phyloP scores from a whole-genome alignment of 176 grass and related monocot species.

The Hsuehochloa calcarea region DNA sequence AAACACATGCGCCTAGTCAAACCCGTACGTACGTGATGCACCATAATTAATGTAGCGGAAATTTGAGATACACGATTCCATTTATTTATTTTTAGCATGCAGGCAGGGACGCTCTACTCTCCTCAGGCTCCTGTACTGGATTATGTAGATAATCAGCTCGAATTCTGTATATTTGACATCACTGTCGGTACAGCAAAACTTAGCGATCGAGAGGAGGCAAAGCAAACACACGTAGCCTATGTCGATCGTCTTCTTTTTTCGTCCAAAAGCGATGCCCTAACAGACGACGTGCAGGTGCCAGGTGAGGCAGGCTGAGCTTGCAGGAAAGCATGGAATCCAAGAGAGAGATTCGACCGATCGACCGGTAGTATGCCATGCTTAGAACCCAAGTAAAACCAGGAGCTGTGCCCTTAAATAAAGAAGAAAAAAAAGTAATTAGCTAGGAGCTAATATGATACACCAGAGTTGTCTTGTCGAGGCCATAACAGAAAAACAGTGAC shows the following conservation, averaged over 20 bases:
- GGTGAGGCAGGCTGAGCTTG: conserved; percentile 20
- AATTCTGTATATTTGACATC: not conserved
- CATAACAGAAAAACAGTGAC: conserved; percentile 33
- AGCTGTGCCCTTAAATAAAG: not conserved
- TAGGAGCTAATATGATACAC: not conserved
- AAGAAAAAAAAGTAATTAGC: not conserved
- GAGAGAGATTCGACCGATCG: not conserved
- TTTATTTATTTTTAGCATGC: not conserved
- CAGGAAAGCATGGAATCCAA: conserved; percentile 32
- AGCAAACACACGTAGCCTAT: conserved; percentile 19
- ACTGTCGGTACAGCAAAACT: not conserved
- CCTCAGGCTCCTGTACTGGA: not conserved
- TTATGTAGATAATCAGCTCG: not conserved
- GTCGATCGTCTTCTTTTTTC: conserved; percentile 21
- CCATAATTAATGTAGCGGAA: not conserved
- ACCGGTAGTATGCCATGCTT: conserved; percentile 32
- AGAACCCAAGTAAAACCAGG: conserved; percentile 40
- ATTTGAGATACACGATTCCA: not conserved
- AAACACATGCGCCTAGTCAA: not conserved
- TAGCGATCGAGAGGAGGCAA: not conserved
- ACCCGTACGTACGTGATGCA: not conserved
- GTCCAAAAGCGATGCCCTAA: conserved; percentile 45
- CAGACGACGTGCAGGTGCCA: conserved; percentile 27
- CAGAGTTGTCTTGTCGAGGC: conserved; percentile 24
- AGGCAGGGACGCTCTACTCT: not conserved